A percentile compares a stretch with the other conserved stretches of the same genome.
These are phyloP conservation scores for Neophaeococcomyces mojaviensis DNA, from an alignment of 2,329 filamentous ascomycete genomes.

Conservation along the genomic window DNA sequence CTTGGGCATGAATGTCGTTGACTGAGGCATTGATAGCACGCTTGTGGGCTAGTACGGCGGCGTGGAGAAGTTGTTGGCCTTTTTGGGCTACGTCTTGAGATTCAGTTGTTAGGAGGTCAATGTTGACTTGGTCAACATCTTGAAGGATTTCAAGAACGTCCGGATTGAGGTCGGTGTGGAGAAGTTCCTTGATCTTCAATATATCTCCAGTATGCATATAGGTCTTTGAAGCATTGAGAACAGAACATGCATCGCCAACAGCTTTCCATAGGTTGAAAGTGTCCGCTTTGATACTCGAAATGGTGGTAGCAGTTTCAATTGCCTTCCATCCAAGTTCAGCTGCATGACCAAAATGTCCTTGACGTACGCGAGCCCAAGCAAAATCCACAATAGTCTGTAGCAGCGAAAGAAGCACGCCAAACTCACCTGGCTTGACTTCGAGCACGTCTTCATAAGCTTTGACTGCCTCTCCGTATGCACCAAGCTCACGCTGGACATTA, in stretches of 20 bases:
- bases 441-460: constrained; percentile 68
- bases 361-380: constrained; percentile 67
- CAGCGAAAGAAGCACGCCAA: constrained; percentile 78
- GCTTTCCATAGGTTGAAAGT: constrained; percentile 96
- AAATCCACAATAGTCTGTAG: constrained; percentile 83
- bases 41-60: constrained; percentile 78
- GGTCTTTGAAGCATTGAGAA: constrained; percentile 73
- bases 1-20: constrained; percentile 75
- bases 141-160: constrained; percentile 44
- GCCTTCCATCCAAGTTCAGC: constrained; percentile 61
- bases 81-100: constrained; percentile 19
- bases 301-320: constrained; percentile 58
- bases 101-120: constrained; percentile 32
- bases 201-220: constrained; percentile 57
- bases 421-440: constrained; percentile 60
- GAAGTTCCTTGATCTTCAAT: constrained; percentile 47
- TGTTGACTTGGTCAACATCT: constrained; percentile 42
- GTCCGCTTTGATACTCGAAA: constrained; percentile 54
- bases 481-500: constrained; percentile 86
- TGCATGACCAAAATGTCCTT: constrained; percentile 79
- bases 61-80: constrained; percentile 53
- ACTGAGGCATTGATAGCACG: constrained; percentile 67
- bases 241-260: constrained; percentile 75
- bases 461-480: constrained; percentile 80
- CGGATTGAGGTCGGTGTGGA: constrained; percentile 47